Evolutionary conservation across 1,284 basidiomycete genomes (phyloP).

Genomic region (Pseudozyma flocculosa): DNA sequence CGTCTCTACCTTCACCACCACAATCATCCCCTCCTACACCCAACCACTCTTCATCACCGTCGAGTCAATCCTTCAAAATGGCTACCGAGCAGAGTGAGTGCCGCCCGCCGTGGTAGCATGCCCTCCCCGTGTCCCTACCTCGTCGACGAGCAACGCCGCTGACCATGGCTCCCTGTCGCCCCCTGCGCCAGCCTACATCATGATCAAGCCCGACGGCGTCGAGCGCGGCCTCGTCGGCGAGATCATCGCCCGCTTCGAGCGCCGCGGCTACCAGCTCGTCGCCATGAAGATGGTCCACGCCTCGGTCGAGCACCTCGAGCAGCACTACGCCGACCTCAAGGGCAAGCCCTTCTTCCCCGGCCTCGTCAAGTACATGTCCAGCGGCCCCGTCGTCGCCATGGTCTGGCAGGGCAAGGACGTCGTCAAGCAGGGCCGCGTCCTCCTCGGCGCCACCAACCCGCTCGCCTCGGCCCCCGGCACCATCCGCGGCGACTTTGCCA

Average conservation of each 20-base stretch:
- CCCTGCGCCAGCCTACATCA: constrained; percentile 44
- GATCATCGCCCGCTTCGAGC: constrained; percentile 56
- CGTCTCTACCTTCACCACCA: constrained; percentile 7
- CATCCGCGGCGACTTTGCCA: constrained; percentile 61
- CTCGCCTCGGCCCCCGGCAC: constrained; percentile 72
- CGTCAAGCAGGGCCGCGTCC: constrained; percentile 70
- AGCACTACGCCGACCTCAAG: constrained; percentile 58
- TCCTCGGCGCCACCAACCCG: constrained; percentile 98
- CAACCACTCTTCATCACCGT: background rate
- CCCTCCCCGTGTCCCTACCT: background rate
- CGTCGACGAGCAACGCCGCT: too few relatives aligned
- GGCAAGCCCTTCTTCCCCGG: constrained; percentile 58
- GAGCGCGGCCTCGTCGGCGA: constrained; percentile 55
- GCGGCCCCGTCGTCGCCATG: constrained; percentile 94
- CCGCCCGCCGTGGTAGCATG: background rate
- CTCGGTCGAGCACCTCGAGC: constrained; percentile 55
- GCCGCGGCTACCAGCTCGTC: constrained; percentile 54
- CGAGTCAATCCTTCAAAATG: constrained; percentile 36
- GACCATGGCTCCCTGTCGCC: background rate
- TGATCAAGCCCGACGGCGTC: constrained; percentile 58
- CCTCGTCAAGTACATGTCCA: constrained; percentile 66
- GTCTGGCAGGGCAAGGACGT: constrained; percentile 87
- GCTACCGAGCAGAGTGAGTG: constrained; percentile 53
- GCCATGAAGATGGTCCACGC: constrained; percentile 56
- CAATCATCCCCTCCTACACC: constrained; percentile 5